Base-by-base conservation (phyloP, 768 basidiomycete genomes). In the Lepiota venenata region DNA sequence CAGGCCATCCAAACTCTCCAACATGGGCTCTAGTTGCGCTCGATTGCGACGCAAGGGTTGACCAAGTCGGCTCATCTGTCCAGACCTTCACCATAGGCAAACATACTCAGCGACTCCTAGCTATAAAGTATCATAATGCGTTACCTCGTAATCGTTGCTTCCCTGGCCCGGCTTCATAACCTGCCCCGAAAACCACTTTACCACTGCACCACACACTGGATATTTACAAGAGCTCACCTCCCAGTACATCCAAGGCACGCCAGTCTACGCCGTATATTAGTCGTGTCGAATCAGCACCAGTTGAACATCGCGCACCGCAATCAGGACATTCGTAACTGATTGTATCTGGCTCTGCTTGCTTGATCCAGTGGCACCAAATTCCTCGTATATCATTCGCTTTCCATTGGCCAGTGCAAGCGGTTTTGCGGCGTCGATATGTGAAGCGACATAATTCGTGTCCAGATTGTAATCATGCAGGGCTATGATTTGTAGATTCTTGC, bases 401-500 rank as follows among this genome's bases (percentile, higher is more conserved):
- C 73, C 61, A 63, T 68, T 56, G 57, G 66, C 57, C 61, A 68
- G 46, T 60, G 72, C 61, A 61, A 70, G 45, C 66, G 73, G 63
- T 69, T 72, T 60, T 68, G 71, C 20, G 22, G 75, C 52, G 64
- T 72, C 38, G 68, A 79, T 61, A 67, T 74, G 64, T 47, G 70
- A 55, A 20, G 65, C 42, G 69, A 78, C 40, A 63, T 80, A 35
- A 62, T 72, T 40, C 73, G 78, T 77, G 66, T 81, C 42, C 63
- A 74, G 37, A 63, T 71, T 56, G 63, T 80, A 64, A 74, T 80
- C 58, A 46, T 66, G 64, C 15, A 64, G 38, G 8, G 63, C 64
- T 15, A 63, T 60, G 12, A 66, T 61, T 41, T 66, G 63, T 10
- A 66, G 51, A 45, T 61, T 58, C 18, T 51, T 16, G 38, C 64